Conservation (phyloP, 2,329 filamentous ascomycete species). For the Nigrospora oryzae region DNA sequence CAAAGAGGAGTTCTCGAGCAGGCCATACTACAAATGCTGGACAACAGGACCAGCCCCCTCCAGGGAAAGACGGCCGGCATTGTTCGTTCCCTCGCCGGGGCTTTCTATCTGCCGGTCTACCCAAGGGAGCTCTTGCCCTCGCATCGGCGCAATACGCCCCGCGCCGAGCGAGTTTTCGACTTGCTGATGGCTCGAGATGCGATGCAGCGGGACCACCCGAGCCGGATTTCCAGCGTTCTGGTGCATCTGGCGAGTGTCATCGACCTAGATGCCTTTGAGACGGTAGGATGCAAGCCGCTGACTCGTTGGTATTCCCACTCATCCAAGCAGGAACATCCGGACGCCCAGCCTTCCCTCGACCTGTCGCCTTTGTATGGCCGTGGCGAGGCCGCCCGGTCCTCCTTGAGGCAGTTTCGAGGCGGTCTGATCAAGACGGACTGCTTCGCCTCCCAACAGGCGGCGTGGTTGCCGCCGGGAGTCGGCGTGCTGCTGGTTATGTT, state of each 20-base stretch:
- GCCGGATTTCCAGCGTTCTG: neutral
- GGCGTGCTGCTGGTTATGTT: conserved; percentile 61
- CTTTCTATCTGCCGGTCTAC: too few species aligned
- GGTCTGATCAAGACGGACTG: conserved; percentile 66
- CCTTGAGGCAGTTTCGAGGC: conserved; percentile 13
- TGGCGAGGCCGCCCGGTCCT: neutral
- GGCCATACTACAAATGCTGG: too few species aligned
- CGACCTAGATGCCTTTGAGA: neutral
- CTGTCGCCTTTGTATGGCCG: conserved; percentile 62
- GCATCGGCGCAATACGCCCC: too few species aligned
- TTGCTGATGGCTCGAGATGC: neutral
- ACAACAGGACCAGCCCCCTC: too few species aligned
- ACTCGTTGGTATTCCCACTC: neutral
- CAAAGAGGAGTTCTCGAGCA: too few species aligned
- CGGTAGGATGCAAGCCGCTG: neutral
- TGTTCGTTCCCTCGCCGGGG: too few species aligned
- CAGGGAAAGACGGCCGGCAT: too few species aligned
- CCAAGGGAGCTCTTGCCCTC: too few species aligned
- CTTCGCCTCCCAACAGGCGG: conserved; percentile 56
- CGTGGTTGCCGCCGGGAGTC: conserved; percentile 62
- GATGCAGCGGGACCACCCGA: neutral
- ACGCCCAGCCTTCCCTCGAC: conserved; percentile 27
- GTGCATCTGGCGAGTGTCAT: neutral
- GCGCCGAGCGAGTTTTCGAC: neutral
- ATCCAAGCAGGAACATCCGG: too few species aligned